Conservation (phyloP, 2,329 filamentous ascomycete species). For the Arthroderma sp. region DNA sequence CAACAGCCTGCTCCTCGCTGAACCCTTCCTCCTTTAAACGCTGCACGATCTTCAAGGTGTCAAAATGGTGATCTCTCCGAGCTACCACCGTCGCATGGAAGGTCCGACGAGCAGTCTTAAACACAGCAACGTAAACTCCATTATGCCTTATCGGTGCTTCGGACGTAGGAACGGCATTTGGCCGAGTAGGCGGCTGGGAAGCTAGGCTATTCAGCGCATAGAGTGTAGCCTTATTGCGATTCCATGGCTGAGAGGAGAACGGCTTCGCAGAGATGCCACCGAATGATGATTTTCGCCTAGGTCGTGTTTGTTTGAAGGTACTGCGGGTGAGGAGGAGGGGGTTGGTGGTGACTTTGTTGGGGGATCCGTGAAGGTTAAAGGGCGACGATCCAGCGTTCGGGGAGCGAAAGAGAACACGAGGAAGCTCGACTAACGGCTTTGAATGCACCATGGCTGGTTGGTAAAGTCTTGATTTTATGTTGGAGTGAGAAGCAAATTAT, state of each 20-base stretch:
- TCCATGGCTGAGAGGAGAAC: no score
- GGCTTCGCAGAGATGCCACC: no score
- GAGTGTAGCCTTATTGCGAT: no score
- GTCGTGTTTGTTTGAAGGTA: no score
- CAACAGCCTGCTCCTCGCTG: constrained; percentile 84
- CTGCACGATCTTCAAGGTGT: constrained; percentile 95
- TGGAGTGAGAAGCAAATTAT: no score
- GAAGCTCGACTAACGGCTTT: constrained; percentile 30
- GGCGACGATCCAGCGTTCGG: background rate
- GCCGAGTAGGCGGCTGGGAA: no score
- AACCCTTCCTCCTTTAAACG: constrained; percentile 81
- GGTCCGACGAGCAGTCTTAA: constrained; percentile 28
- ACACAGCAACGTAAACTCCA: constrained; percentile 35
- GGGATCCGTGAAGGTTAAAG: background rate
- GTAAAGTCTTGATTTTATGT: no score
- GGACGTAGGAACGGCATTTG: background rate
- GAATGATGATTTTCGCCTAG: no score
- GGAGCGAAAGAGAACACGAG: constrained; percentile 25
- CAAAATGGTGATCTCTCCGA: constrained; percentile 80
- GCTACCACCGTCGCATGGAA: constrained; percentile 50
- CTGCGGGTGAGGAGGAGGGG: no score
- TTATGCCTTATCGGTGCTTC: constrained; percentile 29
- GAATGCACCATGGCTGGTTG: constrained; percentile 25
- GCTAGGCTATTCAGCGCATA: background rate
- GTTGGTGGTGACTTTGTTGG: no score